Conservation (phyloP, 768 basidiomycete species). For the Phanerochaete sordida region DNA sequence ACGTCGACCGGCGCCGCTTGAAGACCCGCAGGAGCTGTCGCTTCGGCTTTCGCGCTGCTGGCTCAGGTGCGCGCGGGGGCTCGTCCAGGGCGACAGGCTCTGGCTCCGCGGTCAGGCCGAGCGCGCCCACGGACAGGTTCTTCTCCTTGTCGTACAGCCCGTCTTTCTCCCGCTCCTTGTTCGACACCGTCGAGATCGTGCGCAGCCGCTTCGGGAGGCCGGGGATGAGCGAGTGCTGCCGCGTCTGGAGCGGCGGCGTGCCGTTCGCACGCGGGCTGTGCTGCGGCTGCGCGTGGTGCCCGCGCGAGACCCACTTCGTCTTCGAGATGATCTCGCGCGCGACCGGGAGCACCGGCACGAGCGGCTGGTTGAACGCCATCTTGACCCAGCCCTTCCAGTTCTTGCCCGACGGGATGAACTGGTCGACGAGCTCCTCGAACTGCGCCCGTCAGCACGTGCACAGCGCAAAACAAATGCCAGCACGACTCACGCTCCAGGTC, state of each 20-base stretch:
- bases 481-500: slow-evolving; percentile 70
- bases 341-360: slow-evolving; percentile 74
- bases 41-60: slow-evolving; percentile 9
- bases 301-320: slow-evolving; percentile 60
- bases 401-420: slow-evolving; percentile 75
- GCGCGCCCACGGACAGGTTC: slow-evolving; percentile 6
- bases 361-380: slow-evolving; percentile 77
- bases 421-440: slow-evolving; percentile 78
- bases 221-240: not conserved
- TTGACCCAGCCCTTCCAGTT: slow-evolving; percentile 82
- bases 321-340: slow-evolving; percentile 76
- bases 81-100: slow-evolving; percentile 13
- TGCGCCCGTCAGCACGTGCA: slow-evolving; percentile 23
- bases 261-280: not conserved
- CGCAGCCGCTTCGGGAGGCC: not conserved
- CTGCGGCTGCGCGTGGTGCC: not conserved
- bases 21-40: slow-evolving; percentile 22
- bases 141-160: not conserved
- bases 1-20: slow-evolving; percentile 17
- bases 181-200: slow-evolving; percentile 5
- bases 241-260: not conserved
- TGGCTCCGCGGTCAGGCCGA: slow-evolving; percentile 9
- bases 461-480: not conserved
- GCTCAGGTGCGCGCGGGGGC: not conserved
- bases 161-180: not conserved